Percentiles rank a stretch among this genome's conserved stretches.
phyloP scores from a whole-genome alignment of 495 filamentous ascomycete genomes.

The Aspergillus asperescens region DNA sequence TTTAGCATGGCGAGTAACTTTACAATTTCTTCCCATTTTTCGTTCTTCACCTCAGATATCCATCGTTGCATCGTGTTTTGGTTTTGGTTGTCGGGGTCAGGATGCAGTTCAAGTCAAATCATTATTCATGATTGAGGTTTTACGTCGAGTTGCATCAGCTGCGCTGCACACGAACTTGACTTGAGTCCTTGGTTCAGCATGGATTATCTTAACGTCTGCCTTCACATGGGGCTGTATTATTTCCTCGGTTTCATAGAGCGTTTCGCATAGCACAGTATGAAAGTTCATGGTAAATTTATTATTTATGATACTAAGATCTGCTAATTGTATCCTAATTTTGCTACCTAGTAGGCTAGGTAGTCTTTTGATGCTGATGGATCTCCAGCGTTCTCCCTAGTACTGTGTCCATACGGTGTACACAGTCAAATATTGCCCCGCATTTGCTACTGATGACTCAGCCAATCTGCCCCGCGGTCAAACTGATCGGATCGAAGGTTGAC shows the following conservation, averaged over 20 bases:
- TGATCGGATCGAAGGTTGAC: background rate
- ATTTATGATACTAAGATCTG: background rate
- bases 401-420: no score
- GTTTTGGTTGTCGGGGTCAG: constrained; percentile 8
- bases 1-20: constrained; percentile 38
- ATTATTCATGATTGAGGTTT: background rate
- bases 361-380: no score
- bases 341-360: no score
- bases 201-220: background rate
- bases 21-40: constrained; percentile 25
- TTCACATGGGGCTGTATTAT: constrained; percentile 3
- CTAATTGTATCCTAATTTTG: background rate
- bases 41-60: constrained; percentile 27
- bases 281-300: background rate
- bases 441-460: background rate
- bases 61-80: constrained; percentile 26
- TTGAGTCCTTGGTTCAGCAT: background rate
- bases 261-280: background rate
- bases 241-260: constrained; percentile 1
- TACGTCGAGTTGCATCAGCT: background rate
- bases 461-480: background rate
- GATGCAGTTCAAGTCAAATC: constrained; percentile 4
- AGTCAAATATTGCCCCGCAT: constrained; percentile 2
- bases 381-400: no score
- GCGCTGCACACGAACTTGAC: background rate